Evolutionary conservation across 768 basidiomycete species (phyloP).

Genomic region (Podaxis sp.): DNA sequence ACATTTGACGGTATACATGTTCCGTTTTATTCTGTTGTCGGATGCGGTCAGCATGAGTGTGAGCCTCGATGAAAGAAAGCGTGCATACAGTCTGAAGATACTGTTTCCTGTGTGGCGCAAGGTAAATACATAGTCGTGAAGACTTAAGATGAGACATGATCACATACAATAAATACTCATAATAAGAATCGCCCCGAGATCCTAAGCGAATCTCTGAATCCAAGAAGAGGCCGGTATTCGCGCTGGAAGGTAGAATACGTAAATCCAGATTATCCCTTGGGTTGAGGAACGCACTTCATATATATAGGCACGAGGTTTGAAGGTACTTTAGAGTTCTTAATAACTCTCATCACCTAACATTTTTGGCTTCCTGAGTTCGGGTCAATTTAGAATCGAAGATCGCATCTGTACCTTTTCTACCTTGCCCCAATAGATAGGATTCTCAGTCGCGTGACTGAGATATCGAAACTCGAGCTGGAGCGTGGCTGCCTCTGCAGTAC

Average conservation of each 20-base stretch:
- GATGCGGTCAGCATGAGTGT: background rate
- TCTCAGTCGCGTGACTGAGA: conserved; percentile 72
- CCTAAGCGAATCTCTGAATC: conserved; percentile 83
- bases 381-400: background rate
- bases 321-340: conserved; percentile 58
- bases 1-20: conserved; percentile 83
- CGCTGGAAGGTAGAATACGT: background rate
- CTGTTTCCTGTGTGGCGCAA: conserved; percentile 54
- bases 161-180: conserved; percentile 82
- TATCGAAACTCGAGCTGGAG: conserved; percentile 92
- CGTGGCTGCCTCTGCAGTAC: conserved; percentile 84
- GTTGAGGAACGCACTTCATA: conserved; percentile 54
- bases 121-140: background rate
- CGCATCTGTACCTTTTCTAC: conserved; percentile 59
- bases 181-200: conserved; percentile 93
- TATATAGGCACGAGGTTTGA: conserved; percentile 84
- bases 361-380: background rate
- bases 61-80: background rate
- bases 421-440: conserved; percentile 81
- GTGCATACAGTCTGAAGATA: conserved; percentile 74
- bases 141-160: background rate
- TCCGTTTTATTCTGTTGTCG: conserved; percentile 67
- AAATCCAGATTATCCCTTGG: background rate
- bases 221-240: conserved; percentile 45
- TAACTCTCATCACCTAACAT: conserved; percentile 59